Evolutionary conservation across 352 stramenopile species (phyloP).

Genomic region (Phytophthora uliginosa): DNA sequence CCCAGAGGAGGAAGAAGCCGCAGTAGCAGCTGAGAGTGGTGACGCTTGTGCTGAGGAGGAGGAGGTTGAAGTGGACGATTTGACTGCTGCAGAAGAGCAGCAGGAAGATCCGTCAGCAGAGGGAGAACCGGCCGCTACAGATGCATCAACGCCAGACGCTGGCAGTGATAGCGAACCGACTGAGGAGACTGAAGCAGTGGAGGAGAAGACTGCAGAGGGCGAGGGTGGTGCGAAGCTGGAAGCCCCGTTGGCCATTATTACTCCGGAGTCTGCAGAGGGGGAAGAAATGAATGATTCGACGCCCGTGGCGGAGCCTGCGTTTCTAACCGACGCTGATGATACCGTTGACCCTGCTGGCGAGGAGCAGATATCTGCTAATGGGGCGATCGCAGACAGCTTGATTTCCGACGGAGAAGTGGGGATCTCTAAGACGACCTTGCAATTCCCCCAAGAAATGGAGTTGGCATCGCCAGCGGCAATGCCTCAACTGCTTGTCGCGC

Average conservation of each 20-base stretch:
- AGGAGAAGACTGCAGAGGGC: neutral
- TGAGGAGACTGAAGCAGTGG: neutral
- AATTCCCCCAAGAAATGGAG: constrained; percentile 34
- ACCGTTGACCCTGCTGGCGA: neutral
- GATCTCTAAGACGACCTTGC: constrained; percentile 36
- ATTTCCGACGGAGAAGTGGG: constrained; percentile 25
- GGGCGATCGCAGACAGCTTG: constrained; percentile 11
- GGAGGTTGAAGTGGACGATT: constrained; percentile 2
- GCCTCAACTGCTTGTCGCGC: constrained; percentile 25
- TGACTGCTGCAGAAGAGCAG: constrained; percentile 13
- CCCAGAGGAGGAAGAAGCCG: constrained; percentile 7
- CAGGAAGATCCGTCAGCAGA: constrained; percentile 15
- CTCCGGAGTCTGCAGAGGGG: constrained; percentile 1
- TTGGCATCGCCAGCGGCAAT: constrained; percentile 44
- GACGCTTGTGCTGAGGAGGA: neutral
- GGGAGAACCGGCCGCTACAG: neutral
- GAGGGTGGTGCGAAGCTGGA: constrained; percentile 14
- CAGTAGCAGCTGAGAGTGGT: neutral
- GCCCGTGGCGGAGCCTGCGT: neutral
- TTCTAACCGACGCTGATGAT: constrained; percentile 25
- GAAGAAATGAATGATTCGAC: constrained; percentile 14
- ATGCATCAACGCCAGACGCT: constrained; percentile 10
- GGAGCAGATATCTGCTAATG: neutral
- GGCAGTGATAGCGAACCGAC: constrained; percentile 10
- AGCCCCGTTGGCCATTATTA: constrained; percentile 22